Percentiles rank a stretch among this genome's conserved stretches.
These are phyloP conservation scores for Capronia epimyces DNA, from an alignment of 2,329 filamentous ascomycete species.

Conservation along the genomic window DNA sequence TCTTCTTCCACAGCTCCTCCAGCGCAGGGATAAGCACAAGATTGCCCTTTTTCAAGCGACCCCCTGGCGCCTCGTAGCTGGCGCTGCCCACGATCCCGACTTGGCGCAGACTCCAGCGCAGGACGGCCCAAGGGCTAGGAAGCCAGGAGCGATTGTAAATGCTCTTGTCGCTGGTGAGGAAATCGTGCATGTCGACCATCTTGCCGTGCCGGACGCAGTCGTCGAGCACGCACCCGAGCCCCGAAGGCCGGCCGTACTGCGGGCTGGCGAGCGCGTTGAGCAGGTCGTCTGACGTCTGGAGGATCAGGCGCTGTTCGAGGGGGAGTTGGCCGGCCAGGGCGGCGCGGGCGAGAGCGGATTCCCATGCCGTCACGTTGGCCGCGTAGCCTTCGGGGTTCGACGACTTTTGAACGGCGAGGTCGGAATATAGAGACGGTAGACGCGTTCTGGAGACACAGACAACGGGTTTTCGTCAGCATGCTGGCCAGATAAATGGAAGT, in stretches of 20 bases:
- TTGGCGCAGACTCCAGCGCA: slow-evolving; percentile 70
- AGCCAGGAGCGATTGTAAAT: slow-evolving; percentile 67
- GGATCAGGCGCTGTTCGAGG: slow-evolving; percentile 41
- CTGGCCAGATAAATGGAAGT: neutral
- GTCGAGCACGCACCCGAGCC: slow-evolving; percentile 69
- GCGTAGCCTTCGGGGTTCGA: slow-evolving; percentile 80
- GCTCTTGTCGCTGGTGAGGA: slow-evolving; percentile 59
- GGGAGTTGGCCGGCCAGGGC: slow-evolving; percentile 58
- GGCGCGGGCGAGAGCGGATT: slow-evolving; percentile 64
- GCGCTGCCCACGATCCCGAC: slow-evolving; percentile 56
- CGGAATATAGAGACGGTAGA: slow-evolving; percentile 79
- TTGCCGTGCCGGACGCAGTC: slow-evolving; percentile 67
- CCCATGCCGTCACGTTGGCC: slow-evolving; percentile 76
- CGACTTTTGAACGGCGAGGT: slow-evolving; percentile 67
- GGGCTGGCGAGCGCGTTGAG: slow-evolving; percentile 66
- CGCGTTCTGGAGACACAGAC: slow-evolving; percentile 53
- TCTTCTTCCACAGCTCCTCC: slow-evolving; percentile 39
- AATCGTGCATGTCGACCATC: slow-evolving; percentile 66
- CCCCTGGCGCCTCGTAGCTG: slow-evolving; percentile 31
- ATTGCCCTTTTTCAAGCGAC: slow-evolving; percentile 38
- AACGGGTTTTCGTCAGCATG: neutral
- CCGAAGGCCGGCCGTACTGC: slow-evolving; percentile 75
- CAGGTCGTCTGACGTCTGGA: slow-evolving; percentile 57
- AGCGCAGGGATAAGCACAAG: slow-evolving; percentile 53
- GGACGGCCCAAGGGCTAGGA: slow-evolving; percentile 62